Percentiles rank a stretch among this genome's conserved stretches.
Conservation (phyloP, 2,329 filamentous ascomycete genomes). For the Colletotrichum agaves region DNA sequence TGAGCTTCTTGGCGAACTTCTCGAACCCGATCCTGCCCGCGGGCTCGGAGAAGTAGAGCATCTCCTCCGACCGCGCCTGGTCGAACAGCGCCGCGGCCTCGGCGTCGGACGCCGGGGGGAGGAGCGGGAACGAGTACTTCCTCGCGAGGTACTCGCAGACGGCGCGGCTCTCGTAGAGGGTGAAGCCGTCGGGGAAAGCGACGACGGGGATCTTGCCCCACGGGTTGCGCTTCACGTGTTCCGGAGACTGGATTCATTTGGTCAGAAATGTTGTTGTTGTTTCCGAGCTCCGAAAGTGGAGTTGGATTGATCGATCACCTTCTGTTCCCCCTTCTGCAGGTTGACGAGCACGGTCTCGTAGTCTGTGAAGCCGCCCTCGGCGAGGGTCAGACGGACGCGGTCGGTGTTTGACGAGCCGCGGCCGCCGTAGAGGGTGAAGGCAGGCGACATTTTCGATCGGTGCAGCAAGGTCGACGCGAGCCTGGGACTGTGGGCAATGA, state of each 20-base stretch:
- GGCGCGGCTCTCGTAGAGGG: slow-evolving; percentile 57
- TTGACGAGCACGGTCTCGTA: slow-evolving; percentile 52
- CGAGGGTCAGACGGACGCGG: slow-evolving; percentile 54
- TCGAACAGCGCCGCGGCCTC: slow-evolving; percentile 56
- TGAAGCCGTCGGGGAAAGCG: slow-evolving; percentile 53
- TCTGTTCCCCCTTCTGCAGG: slow-evolving; percentile 54
- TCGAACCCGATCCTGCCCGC: slow-evolving; percentile 56
- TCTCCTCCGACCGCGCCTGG: slow-evolving; percentile 54
- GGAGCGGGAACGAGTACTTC: slow-evolving; percentile 57
- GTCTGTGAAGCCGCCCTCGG: slow-evolving; percentile 55
- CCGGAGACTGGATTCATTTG: slow-evolving; percentile 47
- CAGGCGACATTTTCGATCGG: slow-evolving; percentile 50
- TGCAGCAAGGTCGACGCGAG: slow-evolving; percentile 44
- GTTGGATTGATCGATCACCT: slow-evolving; percentile 43
- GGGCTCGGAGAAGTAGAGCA: slow-evolving; percentile 55
- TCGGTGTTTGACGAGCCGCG: slow-evolving; percentile 55
- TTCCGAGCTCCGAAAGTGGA: slow-evolving; percentile 31
- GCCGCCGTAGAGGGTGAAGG: slow-evolving; percentile 54
- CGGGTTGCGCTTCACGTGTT: slow-evolving; percentile 52
- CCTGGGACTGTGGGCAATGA: slow-evolving; percentile 41
- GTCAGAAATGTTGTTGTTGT: slow-evolving; percentile 39
- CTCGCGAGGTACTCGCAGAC: slow-evolving; percentile 59
- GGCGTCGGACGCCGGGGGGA: slow-evolving; percentile 51
- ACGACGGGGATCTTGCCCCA: slow-evolving; percentile 56
- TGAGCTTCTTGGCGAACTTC: slow-evolving; percentile 56